Evolutionary conservation across 1,284 basidiomycete genomes (phyloP), one percentile per base, ranked within the genome.

Genomic region (Boletus mariae): DNA sequence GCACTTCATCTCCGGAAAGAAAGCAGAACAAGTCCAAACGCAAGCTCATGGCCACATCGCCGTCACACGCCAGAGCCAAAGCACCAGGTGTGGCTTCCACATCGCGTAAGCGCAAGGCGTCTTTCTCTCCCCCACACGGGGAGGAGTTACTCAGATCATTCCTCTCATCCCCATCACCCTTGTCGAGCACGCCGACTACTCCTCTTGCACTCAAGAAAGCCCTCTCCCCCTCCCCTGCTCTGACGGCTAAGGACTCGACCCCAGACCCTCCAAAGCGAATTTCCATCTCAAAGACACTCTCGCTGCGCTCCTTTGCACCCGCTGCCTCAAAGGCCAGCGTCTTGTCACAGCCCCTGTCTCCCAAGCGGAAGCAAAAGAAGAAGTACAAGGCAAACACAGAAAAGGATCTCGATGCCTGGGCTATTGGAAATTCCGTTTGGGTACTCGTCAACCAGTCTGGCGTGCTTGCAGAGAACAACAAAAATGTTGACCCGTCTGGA

Each of bases 351-450:
- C 56, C 65, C 53, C 55, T 58, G 45, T 58, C 64, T 40, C 40
- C 57, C 15, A 49, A 54, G 6, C 63, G 61, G 53, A 70, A 59
- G 48, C 60, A 58, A 45, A 67, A 52, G 42, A 56, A 47, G 17
- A 35, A 4, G 23, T 12, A 13, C 32, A 58, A 54, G 37, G 8
- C 38, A 42, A 51, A 37, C n/a, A 23, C 29, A 28, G 55, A 48
- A 17, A 42, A 44, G 29, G 47, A 38, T 42, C 26, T 62, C 54
- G 65, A 59, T 57, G 26, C 28, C 51, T 56, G 59, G 60, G 34
- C 62, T 11, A 58, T 74, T 29, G 75, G 71, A 46, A 61, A 61
- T 53, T 66, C 67, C 26, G 71, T 76, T 2, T 79, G 74, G 74
- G 68, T 78, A 3, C 66, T 74, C 1, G 56, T 79, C 44, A 68